Base-by-base conservation (phyloP, 1,284 basidiomycete genomes). In the Moesziomyces antarcticus region DNA sequence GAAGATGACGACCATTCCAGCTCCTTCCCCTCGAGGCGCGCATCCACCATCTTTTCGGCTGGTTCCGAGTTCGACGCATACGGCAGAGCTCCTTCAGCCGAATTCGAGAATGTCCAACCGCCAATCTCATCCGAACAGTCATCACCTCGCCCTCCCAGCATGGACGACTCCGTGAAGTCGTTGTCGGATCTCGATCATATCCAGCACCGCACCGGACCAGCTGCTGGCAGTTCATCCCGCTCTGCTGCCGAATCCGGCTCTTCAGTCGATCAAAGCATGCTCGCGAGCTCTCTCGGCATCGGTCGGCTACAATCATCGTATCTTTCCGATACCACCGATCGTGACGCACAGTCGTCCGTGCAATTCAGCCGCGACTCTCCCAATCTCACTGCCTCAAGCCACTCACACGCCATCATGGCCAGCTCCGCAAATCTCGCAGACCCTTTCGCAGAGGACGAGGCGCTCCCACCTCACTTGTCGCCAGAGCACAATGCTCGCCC, bases 21-120 rank as follows among this genome's bases (percentile, higher is more conserved):
- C 16, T 50, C 27, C 13, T 33, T 41, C 0, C 18, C 48, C 5
- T 75, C 69, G 2, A 33, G 56, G 11, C 51, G 50, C 21, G 73
- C 76, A 25, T 79, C 77, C 13, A 79, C 77, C 50, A 56, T 79
- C 61, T 77, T 79, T 50, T 73, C 70, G 9, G 74, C 75, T 18
- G 77, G 72, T 0, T 75, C 67, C n/a, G 50, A 65, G 21, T 72
- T 73, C 35, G 71, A 70, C 30, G 50, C 61, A 9, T 73, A 72
- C 24, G 63, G 52, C 8, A 56, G 46, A 53, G 10, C 41, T 24
- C 20, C 20, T 27, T 14, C 35, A 5, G 35, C 50, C 22, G 47
- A 49, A 5, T 20, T 37, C 5, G 52, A 51, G 14, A 16, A 47
- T 30, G 24, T 18, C 8, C 41, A 35, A 6, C 3, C 16, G 9